Percentiles rank a stretch among this genome's conserved stretches.
phyloP scores from a whole-genome alignment of 1,284 basidiomycete species.

The Heterobasidion occidentale region DNA sequence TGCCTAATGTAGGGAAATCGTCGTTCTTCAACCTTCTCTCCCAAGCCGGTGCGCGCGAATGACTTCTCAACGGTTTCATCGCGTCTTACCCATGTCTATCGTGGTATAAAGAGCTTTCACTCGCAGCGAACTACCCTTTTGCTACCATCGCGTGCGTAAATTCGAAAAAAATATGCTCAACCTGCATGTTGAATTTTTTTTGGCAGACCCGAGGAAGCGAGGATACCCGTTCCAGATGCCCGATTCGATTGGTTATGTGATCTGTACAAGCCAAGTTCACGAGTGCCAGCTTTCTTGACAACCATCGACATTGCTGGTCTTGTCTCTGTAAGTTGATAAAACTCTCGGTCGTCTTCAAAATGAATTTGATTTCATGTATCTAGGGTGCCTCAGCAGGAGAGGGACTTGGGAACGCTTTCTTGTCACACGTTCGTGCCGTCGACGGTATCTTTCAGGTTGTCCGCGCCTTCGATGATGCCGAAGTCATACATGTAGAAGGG shows the following conservation, averaged over 20 bases:
- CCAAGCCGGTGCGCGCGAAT: slow-evolving; percentile 58
- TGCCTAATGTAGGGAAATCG: slow-evolving; percentile 93
- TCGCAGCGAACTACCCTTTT: slow-evolving; percentile 98
- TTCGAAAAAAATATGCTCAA: not conserved
- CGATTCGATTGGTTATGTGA: slow-evolving; percentile 95
- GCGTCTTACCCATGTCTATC: not conserved
- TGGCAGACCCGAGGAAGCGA: slow-evolving; percentile 52
- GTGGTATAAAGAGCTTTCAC: slow-evolving; percentile 74
- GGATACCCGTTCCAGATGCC: slow-evolving; percentile 93
- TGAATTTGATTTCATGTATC: not conserved
- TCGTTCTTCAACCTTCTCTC: slow-evolving; percentile 95
- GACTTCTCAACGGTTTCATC: too few species aligned
- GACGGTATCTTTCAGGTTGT: slow-evolving; percentile 99
- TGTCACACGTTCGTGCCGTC: slow-evolving; percentile 96
- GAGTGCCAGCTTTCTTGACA: slow-evolving; percentile 92
- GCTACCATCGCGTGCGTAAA: slow-evolving; percentile 41
- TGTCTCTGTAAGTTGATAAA: slow-evolving; percentile 71
- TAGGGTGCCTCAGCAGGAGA: slow-evolving; percentile 96
- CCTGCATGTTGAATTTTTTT: not conserved
- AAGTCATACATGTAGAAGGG: slow-evolving; percentile 99
- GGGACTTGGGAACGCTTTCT: slow-evolving; percentile 96
- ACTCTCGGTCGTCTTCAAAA: slow-evolving; percentile 63
- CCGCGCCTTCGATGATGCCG: slow-evolving; percentile 96
- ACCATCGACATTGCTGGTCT: slow-evolving; percentile 99
- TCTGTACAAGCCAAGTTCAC: slow-evolving; percentile 83